A percentile compares a stretch with the other conserved stretches of the same genome.
Evolutionary conservation across 805 yeast species (phyloP).

Genomic region (Blastobotrys muscicola): DNA sequence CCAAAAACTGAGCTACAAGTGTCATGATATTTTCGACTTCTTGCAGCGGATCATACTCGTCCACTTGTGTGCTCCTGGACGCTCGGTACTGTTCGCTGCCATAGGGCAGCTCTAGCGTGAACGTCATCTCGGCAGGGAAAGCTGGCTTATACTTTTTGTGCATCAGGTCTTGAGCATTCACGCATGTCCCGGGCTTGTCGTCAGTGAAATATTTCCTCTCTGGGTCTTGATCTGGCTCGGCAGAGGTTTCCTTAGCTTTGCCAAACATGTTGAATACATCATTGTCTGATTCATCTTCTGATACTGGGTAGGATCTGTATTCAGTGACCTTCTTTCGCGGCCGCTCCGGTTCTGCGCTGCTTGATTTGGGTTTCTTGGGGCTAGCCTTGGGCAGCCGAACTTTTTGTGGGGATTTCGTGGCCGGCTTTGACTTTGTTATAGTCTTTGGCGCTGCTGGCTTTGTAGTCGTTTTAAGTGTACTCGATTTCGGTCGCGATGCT

Average conservation of each 20-base stretch:
- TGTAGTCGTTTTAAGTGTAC: neutral
- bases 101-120: slow-evolving; percentile 13
- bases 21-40: slow-evolving; percentile 51
- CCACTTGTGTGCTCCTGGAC: slow-evolving; percentile 17
- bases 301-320: too few relatives aligned
- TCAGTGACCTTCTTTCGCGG: too few relatives aligned
- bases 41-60: slow-evolving; percentile 51
- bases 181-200: neutral
- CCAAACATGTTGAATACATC: too few relatives aligned
- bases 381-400: too few relatives aligned
- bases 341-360: too few relatives aligned
- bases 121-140: neutral
- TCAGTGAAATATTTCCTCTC: neutral
- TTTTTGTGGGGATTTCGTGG: too few relatives aligned
- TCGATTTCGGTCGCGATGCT: neutral
- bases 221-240: neutral
- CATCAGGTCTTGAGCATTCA: too few relatives aligned
- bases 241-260: neutral
- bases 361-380: too few relatives aligned
- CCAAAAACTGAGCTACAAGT: slow-evolving; percentile 29
- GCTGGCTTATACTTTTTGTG: neutral
- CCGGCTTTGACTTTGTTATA: neutral
- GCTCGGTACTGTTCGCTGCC: slow-evolving; percentile 14
- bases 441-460: neutral
- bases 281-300: too few relatives aligned